Evolutionary conservation across 2,329 filamentous ascomycete species (phyloP).

Genomic region (Ceratocystis eucalypticola): DNA sequence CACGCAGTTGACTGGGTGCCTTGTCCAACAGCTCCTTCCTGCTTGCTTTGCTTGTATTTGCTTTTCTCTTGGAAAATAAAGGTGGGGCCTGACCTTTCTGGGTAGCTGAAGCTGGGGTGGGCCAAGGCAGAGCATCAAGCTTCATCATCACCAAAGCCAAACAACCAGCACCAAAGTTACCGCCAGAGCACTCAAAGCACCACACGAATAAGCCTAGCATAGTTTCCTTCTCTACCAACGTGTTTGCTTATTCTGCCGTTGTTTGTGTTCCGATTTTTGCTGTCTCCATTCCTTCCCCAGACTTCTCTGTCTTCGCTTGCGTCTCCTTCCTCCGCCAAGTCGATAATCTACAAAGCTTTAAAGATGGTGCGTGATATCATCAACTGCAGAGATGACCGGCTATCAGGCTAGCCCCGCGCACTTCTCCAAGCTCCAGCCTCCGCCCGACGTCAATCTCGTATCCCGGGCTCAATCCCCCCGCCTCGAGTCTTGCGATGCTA

Average conservation of each 20-base stretch:
- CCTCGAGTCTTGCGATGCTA: neutral
- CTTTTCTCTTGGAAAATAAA: conserved; percentile 1
- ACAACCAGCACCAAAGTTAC: neutral
- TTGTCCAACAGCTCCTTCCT: neutral
- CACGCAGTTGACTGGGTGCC: conserved; percentile 18
- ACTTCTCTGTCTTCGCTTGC: neutral
- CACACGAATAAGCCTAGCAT: neutral
- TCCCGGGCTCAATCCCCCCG: neutral
- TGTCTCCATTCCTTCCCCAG: neutral
- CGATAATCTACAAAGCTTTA: neutral
- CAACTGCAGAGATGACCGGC: neutral
- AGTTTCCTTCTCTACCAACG: neutral
- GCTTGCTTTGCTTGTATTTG: neutral
- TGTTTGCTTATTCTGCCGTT: neutral
- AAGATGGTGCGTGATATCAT: conserved; percentile 6
- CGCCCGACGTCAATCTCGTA: neutral
- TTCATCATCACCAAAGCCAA: conserved; percentile 18
- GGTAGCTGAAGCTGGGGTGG: conserved; percentile 14
- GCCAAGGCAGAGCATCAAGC: conserved; percentile 19
- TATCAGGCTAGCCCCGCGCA: neutral
- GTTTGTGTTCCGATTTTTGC: neutral
- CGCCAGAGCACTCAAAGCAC: neutral
- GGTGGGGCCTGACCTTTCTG: conserved; percentile 4
- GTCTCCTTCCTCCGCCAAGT: neutral
- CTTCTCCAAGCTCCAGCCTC: neutral